A percentile compares a stretch with the other conserved stretches of the same genome.
phyloP scores from a whole-genome alignment of 2,329 filamentous ascomycete genomes.

The Fusarium xyrophilum region DNA sequence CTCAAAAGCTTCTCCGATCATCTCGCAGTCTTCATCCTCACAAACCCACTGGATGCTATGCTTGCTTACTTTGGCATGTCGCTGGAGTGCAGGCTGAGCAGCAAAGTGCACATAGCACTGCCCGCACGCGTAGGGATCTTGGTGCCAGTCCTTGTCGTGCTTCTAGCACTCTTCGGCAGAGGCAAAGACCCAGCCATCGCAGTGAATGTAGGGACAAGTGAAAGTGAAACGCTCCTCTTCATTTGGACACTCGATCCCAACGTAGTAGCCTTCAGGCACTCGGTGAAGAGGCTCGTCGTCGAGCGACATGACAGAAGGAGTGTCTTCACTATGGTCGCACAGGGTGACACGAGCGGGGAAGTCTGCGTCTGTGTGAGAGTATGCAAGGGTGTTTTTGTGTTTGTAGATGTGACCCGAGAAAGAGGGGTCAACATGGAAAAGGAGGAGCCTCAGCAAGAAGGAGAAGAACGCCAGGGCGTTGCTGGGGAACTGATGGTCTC shows the following conservation, averaged over 20 bases:
- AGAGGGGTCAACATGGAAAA: not conserved
- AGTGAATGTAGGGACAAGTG: conserved; percentile 36
- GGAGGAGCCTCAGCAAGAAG: not conserved
- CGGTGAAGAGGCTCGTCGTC: not conserved
- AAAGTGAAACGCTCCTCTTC: conserved; percentile 13
- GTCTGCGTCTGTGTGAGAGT: not conserved
- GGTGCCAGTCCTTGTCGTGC: conserved; percentile 39
- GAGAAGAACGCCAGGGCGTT: not conserved
- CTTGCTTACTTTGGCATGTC: conserved; percentile 23
- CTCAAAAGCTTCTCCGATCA: not conserved
- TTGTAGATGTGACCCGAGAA: too few species aligned
- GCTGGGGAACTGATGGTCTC: conserved; percentile 12
- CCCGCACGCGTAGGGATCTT: conserved; percentile 29
- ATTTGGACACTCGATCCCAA: conserved; percentile 17
- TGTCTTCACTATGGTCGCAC: not conserved
- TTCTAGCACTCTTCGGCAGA: conserved; percentile 31
- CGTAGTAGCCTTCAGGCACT: conserved; percentile 23
- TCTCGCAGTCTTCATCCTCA: conserved; percentile 1
- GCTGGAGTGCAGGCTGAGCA: conserved; percentile 27
- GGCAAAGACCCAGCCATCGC: conserved; percentile 38
- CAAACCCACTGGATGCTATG: conserved; percentile 26
- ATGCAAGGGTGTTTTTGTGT: too few species aligned
- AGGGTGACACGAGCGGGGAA: not conserved
- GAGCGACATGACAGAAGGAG: not conserved
- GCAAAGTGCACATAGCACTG: conserved; percentile 36